Percentiles rank a stretch among this genome's conserved stretches.
These are phyloP conservation scores for Fusarium sp. DNA, from an alignment of 2,329 filamentous ascomycete species.

Conservation along the genomic window DNA sequence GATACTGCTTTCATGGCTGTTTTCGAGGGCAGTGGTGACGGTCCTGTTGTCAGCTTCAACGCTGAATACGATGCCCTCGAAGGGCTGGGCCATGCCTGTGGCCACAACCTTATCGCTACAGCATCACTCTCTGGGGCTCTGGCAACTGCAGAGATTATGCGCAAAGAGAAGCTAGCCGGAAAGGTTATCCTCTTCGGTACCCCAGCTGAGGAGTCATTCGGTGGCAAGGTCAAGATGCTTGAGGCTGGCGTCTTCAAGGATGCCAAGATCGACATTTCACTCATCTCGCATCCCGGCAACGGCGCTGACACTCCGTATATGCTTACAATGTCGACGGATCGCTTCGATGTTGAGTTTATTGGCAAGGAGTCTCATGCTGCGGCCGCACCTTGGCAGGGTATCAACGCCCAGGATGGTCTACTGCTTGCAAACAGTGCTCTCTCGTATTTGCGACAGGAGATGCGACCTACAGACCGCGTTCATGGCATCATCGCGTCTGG, in stretches of 20 bases:
- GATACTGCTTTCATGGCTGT: constrained; percentile 57
- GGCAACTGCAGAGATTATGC: constrained; percentile 28
- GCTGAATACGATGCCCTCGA: constrained; percentile 48
- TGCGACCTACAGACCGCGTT: constrained; percentile 26
- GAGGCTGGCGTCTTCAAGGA: constrained; percentile 31
- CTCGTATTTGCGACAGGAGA: constrained; percentile 33
- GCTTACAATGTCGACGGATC: constrained; percentile 29
- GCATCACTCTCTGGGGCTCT: constrained; percentile 27
- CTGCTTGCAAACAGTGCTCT: constrained; percentile 33
- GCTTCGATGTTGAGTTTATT: constrained; percentile 30
- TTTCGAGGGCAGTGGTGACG: constrained; percentile 50
- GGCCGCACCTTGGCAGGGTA: constrained; percentile 27
- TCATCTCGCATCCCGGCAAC: constrained; percentile 34
- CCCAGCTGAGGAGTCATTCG: constrained; percentile 33
- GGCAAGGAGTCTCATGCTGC: constrained; percentile 30
- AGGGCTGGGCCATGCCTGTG: constrained; percentile 31
- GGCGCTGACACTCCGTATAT: constrained; percentile 23
- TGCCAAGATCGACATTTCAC: constrained; percentile 35
- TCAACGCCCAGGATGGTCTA: constrained; percentile 37
- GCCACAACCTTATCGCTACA: constrained; percentile 37
- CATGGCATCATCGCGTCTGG: constrained; percentile 35
- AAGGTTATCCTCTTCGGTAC: constrained; percentile 37
- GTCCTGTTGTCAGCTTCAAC: constrained; percentile 55
- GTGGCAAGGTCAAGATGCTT: constrained; percentile 36
- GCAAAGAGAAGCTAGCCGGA: constrained; percentile 27